Percentiles rank a stretch among this genome's conserved stretches.
Conservation (phyloP, 2,329 filamentous ascomycete species). For the Neopestalotiopsis sp. region DNA sequence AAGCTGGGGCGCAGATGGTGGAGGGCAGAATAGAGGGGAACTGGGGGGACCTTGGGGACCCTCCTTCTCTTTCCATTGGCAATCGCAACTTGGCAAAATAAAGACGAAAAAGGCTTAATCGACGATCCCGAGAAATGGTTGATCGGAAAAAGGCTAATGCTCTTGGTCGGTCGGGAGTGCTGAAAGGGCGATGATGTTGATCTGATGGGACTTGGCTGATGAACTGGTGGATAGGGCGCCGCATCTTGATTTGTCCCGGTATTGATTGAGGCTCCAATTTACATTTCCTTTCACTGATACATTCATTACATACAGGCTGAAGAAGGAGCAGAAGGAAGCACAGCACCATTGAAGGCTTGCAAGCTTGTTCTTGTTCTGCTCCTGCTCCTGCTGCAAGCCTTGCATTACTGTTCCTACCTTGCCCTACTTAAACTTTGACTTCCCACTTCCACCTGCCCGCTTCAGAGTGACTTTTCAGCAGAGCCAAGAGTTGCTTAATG, state of each 20-base stretch:
- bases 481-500: background rate
- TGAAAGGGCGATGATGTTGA: background rate
- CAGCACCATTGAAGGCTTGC: background rate
- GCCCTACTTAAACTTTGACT: background rate
- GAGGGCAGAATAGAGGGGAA: too few relatives aligned
- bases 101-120: background rate
- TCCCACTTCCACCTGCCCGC: background rate
- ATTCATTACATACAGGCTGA: constrained; percentile 6
- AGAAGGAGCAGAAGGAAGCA: background rate
- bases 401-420: too few relatives aligned
- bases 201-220: background rate
- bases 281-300: background rate
- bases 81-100: background rate
- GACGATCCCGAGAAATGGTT: background rate
- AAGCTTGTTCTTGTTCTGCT: too few relatives aligned
- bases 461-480: background rate
- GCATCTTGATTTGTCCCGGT: constrained; percentile 5
- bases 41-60: background rate
- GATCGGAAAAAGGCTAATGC: background rate
- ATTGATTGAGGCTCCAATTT: constrained; percentile 19
- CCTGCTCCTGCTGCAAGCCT: too few relatives aligned
- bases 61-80: background rate
- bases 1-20: too few relatives aligned
- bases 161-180: background rate
- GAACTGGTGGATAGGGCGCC: too few relatives aligned